Evolutionary conservation across 192 early-diverging fungal genomes (phyloP).

Genomic region (Coemansia umbellata): DNA sequence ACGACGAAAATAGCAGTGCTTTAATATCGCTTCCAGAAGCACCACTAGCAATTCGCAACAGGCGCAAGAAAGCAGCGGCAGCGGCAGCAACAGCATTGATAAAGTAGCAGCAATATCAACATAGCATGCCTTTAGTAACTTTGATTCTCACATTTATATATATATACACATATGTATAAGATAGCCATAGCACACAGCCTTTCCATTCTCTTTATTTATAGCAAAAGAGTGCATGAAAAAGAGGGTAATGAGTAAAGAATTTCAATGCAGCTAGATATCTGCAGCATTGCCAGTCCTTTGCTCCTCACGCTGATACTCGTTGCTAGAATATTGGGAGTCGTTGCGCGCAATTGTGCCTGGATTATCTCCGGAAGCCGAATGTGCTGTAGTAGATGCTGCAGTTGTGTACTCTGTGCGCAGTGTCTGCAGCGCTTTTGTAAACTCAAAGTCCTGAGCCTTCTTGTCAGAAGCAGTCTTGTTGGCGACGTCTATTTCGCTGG

Average conservation of each 20-base stretch:
- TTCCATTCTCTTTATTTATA: background rate
- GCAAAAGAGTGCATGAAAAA: background rate
- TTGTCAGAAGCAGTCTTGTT: constrained; percentile 6
- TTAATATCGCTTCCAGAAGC: constrained; percentile 25
- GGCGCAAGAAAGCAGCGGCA: constrained; percentile 25
- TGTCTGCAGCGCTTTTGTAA: constrained; percentile 22
- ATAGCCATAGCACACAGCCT: background rate
- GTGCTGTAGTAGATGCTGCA: background rate
- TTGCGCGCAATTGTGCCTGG: constrained; percentile 5
- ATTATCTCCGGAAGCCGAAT: too few species aligned
- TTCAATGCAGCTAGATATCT: too few species aligned
- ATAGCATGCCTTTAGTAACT: background rate
- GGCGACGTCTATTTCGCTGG: constrained; percentile 12
- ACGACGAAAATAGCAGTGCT: constrained; percentile 1
- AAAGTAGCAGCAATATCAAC: background rate
- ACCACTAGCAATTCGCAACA: constrained; percentile 31
- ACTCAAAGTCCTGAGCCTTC: constrained; percentile 15
- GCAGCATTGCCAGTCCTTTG: constrained; percentile 4
- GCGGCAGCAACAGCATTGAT: too few species aligned
- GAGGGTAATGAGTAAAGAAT: background rate
- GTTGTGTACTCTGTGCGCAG: constrained; percentile 12
- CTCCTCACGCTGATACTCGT: constrained; percentile 39
- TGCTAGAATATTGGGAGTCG: constrained; percentile 40
- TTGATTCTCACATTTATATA: background rate
- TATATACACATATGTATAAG: background rate